Percentiles rank a stretch among this genome's conserved stretches.
Conservation (phyloP, 2,329 filamentous ascomycete genomes). For the Xylariaceae sp. region DNA sequence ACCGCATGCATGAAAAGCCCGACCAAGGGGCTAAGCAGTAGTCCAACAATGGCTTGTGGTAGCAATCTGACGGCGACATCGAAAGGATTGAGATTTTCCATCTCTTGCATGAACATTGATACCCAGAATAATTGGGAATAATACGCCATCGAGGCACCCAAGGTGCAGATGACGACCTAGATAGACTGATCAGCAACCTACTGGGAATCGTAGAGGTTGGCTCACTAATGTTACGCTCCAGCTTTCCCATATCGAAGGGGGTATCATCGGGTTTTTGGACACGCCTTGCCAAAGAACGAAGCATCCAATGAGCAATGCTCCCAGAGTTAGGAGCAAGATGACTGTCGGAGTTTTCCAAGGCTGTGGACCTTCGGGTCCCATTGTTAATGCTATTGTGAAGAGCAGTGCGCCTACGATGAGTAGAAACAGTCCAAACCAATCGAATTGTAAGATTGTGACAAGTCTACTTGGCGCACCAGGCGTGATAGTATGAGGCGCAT, state of each 20-base stretch:
- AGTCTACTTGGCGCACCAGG: conserved; percentile 17
- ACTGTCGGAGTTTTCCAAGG: conserved; percentile 35
- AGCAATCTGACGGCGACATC: conserved; percentile 31
- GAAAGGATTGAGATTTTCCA: conserved; percentile 30
- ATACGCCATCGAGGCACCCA: conserved; percentile 33
- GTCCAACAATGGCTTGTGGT: conserved; percentile 33
- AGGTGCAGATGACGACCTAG: conserved; percentile 28
- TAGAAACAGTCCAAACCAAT: conserved; percentile 31
- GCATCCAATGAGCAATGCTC: conserved; percentile 29
- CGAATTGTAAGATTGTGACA: conserved; percentile 24
- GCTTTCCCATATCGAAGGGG: conserved; percentile 29
- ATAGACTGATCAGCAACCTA: conserved; percentile 8
- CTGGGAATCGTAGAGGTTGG: neutral
- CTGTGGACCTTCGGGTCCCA: conserved; percentile 31
- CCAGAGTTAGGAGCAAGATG: conserved; percentile 31
- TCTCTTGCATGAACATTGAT: conserved; percentile 34
- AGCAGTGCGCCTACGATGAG: conserved; percentile 30
- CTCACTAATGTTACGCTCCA: conserved; percentile 30
- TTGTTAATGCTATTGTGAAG: conserved; percentile 31
- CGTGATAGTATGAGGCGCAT: conserved; percentile 21
- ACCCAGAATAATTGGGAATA: conserved; percentile 35
- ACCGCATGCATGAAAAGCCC: conserved; percentile 32
- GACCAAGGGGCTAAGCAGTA: conserved; percentile 33
- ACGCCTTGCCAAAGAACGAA: conserved; percentile 34
- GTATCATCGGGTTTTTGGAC: conserved; percentile 32